Base-by-base conservation (phyloP, 768 basidiomycete species). In the Tulasnella sp. region DNA sequence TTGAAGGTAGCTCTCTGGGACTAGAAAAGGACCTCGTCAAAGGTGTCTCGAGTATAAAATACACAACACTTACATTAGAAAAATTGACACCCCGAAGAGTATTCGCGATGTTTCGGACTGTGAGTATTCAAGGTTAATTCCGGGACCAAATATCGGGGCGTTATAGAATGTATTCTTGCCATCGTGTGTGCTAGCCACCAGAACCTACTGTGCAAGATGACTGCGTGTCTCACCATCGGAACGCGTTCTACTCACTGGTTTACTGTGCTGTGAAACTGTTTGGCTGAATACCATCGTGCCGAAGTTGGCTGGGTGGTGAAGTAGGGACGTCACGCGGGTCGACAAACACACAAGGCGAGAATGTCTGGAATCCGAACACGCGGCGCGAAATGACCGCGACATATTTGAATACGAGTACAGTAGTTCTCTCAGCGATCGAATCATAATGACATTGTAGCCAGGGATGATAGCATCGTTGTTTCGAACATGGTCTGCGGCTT, bases 41-140 rank as follows among this genome's bases (percentile, higher is more conserved):
- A 34, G 12, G 11, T 9, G 5, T 9, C 12, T n/a, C 45, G 17
- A 9, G 45, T 8, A 49, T 22, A 22, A 17, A 39, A 31, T 79
- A 77, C 67, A 76, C 29, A 34, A 70, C 52, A 82, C 90, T 84
- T 82, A 95, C 96, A 80, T 91, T 91, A 40, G 86, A 85, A 82
- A 97, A 92, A 80, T 88, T 91, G 71, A 97, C 90, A 9, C 94
- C 93, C 78, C 93, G 89, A 34, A 98, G 85, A 25, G 97, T 85
- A 22, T 90, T 85, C 11, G 91, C 85, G 74, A 97, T 89, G 80
- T 92, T 91, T 72, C 93, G 88, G 69, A 97, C 54, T 58, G 54
- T 29, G 29, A 54, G n/a, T 0, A 14, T 29, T 25, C n/a, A 1
- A 58, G 54, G 54, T 58, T 22, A 58, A 58, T n/a, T 29, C 42